These are phyloP conservation scores for Albophoma yamanashiensis DNA, from an alignment of 2,329 filamentous ascomycete species.

Conservation along the genomic window DNA sequence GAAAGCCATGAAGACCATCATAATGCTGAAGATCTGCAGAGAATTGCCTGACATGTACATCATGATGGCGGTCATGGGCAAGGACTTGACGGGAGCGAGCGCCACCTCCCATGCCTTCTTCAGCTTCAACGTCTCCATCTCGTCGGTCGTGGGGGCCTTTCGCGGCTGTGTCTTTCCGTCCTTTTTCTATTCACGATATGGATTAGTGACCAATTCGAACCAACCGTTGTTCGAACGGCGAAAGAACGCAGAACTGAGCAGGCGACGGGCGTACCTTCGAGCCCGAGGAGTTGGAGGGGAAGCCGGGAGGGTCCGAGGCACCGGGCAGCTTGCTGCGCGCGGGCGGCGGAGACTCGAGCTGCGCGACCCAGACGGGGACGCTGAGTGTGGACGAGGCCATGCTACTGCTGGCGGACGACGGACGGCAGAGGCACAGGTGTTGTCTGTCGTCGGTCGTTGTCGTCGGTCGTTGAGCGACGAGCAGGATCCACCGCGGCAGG, in stretches of 20 bases:
- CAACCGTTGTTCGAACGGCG: too few species aligned
- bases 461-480: not conserved
- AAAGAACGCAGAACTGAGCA: not conserved
- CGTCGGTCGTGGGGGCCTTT: slow-evolving; percentile 61
- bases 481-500: not conserved
- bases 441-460: not conserved
- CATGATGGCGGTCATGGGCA: slow-evolving; percentile 98
- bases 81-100: slow-evolving; percentile 80
- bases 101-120: slow-evolving; percentile 99
- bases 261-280: slow-evolving; percentile 39
- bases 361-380: slow-evolving; percentile 68
- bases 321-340: slow-evolving; percentile 53
- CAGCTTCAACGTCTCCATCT: slow-evolving; percentile 91
- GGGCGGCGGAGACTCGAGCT: slow-evolving; percentile 61
- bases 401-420: not conserved
- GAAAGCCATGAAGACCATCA: slow-evolving; percentile 99
- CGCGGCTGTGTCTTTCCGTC: slow-evolving; percentile 40
- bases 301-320: slow-evolving; percentile 82
- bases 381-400: slow-evolving; percentile 24
- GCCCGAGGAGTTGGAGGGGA: slow-evolving; percentile 43
- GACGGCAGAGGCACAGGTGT: not conserved
- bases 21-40: slow-evolving; percentile 97
- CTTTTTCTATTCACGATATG: slow-evolving; percentile 36
- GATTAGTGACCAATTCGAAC: slow-evolving; percentile 1
- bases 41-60: slow-evolving; percentile 99